Percentiles rank a stretch among this genome's conserved stretches.
phyloP scores from a whole-genome alignment of 495 filamentous ascomycete genomes.

The Corynascus novoguineensis region DNA sequence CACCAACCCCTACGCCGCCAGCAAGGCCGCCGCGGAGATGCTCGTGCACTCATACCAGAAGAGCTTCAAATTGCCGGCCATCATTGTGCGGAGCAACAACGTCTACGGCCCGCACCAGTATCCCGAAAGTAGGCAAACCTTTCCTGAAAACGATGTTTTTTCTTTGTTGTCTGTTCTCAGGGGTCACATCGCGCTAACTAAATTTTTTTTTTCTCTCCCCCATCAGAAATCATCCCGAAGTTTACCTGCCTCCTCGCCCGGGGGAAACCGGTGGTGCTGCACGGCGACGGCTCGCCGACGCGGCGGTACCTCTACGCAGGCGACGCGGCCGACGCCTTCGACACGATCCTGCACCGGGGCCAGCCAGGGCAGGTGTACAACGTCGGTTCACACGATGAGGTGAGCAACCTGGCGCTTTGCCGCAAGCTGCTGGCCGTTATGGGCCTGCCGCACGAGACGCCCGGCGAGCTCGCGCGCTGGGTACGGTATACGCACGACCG shows the following conservation, averaged over 20 bases:
- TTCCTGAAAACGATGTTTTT: no score
- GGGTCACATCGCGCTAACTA: no score
- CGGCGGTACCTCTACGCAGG: constrained; percentile 65
- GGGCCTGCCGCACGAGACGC: constrained; percentile 27
- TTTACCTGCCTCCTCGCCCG: constrained; percentile 61
- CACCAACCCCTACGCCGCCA: constrained; percentile 72
- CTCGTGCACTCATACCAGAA: constrained; percentile 68
- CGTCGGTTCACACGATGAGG: constrained; percentile 61
- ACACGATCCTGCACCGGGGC: constrained; percentile 70
- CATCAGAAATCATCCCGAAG: constrained; percentile 67
- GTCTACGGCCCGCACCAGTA: constrained; percentile 76
- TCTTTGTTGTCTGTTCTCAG: no score
- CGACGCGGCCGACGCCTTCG: constrained; percentile 71
- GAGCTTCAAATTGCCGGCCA: constrained; percentile 63
- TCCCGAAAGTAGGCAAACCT: constrained; percentile 58
- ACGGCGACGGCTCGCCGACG: constrained; percentile 63
- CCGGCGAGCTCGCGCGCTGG: constrained; percentile 46
- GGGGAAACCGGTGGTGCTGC: constrained; percentile 53
- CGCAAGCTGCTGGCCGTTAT: constrained; percentile 51
- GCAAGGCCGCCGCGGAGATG: constrained; percentile 78
- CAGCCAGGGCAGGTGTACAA: constrained; percentile 65
- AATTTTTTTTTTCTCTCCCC: background rate
- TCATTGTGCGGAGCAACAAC: constrained; percentile 72
- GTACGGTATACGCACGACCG: constrained; percentile 62
- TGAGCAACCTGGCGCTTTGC: constrained; percentile 58